phyloP scores from a whole-genome alignment of 371 early-diverging fungal genomes.

The Zychaea mexicana region DNA sequence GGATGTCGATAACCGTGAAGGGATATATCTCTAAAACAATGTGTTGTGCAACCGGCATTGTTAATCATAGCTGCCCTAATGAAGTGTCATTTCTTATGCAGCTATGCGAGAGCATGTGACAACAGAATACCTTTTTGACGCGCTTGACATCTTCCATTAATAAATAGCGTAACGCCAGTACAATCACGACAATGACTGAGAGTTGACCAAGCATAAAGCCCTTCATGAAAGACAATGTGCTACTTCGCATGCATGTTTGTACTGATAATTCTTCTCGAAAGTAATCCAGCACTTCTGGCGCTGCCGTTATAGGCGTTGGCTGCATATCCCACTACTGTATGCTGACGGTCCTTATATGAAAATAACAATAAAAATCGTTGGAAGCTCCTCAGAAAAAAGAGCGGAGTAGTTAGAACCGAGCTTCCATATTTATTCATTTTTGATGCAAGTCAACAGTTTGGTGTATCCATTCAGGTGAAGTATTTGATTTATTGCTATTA shows the following conservation, averaged over 20 bases:
- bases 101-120: too few relatives aligned
- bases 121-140: constrained; percentile 51
- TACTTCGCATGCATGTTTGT: constrained; percentile 27
- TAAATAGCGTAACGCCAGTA: constrained; percentile 59
- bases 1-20: constrained; percentile 42
- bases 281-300: constrained; percentile 6
- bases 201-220: constrained; percentile 68
- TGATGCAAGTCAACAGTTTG: background rate
- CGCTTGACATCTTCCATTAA: constrained; percentile 62
- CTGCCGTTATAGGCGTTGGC: constrained; percentile 1
- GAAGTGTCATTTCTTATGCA: too few relatives aligned
- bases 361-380: background rate
- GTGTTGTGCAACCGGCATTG: too few relatives aligned
- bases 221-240: constrained; percentile 46
- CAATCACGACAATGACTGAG: constrained; percentile 55
- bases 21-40: constrained; percentile 37
- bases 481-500: background rate
- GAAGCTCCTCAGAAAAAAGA: background rate
- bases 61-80: too few relatives aligned
- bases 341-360: background rate
- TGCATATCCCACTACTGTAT: background rate
- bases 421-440: background rate
- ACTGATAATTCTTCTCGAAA: constrained; percentile 5
- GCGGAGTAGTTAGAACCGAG: too few relatives aligned
- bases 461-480: too few relatives aligned